Conservation (phyloP, 129 eudicot genomes). For the Tagetes erecta region DNA sequence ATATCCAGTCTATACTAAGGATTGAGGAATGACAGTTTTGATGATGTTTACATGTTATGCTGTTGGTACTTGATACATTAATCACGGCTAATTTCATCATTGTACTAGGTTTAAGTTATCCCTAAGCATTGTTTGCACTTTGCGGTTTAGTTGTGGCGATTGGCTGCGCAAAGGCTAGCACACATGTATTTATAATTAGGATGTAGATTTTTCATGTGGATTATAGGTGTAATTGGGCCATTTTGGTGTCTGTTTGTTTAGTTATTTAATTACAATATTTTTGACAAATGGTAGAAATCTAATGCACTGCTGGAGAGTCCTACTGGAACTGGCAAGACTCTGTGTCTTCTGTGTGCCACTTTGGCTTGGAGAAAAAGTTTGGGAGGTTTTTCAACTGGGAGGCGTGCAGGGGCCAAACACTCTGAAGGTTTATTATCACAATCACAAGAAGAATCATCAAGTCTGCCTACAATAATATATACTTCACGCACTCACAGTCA, state of each 20-base stretch:
- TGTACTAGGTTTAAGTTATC: background rate
- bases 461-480: conserved; percentile 69
- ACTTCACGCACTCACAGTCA: conserved; percentile 99
- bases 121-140: background rate
- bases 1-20: too few relatives aligned
- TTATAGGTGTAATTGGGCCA: background rate
- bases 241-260: conserved; percentile 10
- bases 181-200: background rate
- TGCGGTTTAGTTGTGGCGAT: background rate
- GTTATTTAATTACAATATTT: conserved; percentile 1
- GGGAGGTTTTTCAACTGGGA: conserved; percentile 67
- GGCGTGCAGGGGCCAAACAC: conserved; percentile 37
- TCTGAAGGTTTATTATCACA: conserved; percentile 48
- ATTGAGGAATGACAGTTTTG: too few relatives aligned
- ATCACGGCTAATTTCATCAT: background rate
- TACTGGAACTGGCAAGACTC: conserved; percentile 95
- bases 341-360: conserved; percentile 96
- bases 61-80: background rate
- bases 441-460: conserved; percentile 55
- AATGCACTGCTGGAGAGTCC: conserved; percentile 92
- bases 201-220: background rate
- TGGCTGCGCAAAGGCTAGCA: background rate
- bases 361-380: conserved; percentile 96
- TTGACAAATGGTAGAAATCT: conserved; percentile 51
- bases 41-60: background rate